Conservation (phyloP, 306 rosid species). For the Cicer bijugum region DNA sequence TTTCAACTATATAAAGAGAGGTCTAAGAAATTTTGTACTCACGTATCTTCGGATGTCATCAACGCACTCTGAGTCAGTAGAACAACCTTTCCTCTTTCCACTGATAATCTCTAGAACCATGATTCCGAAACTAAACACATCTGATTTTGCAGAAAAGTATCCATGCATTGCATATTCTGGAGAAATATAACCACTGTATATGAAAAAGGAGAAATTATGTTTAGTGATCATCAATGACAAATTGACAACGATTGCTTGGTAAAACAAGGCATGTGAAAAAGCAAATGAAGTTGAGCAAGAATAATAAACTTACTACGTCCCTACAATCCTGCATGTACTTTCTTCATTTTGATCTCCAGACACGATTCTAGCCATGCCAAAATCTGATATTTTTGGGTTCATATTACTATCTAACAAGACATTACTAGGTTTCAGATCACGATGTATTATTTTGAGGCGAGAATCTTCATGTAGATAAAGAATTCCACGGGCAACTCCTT, state of each 20-base stretch:
- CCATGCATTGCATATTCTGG: slow-evolving; percentile 54
- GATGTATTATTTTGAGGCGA: slow-evolving; percentile 52
- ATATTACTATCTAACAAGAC: slow-evolving; percentile 45
- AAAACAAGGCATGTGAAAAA: neutral
- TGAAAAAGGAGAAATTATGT: neutral
- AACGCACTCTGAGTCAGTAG: slow-evolving; percentile 23
- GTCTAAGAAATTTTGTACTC: slow-evolving; percentile 13
- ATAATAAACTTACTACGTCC: slow-evolving; percentile 49
- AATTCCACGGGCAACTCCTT: slow-evolving; percentile 47
- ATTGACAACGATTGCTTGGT: neutral
- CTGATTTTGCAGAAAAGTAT: slow-evolving; percentile 48
- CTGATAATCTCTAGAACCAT: slow-evolving; percentile 49
- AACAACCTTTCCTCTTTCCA: slow-evolving; percentile 44
- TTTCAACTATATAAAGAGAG: neutral
- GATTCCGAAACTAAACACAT: slow-evolving; percentile 50
- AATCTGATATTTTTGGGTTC: slow-evolving; percentile 56
- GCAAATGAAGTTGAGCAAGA: neutral
- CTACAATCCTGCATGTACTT: slow-evolving; percentile 45
- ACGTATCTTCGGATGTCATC: slow-evolving; percentile 47
- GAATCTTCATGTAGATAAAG: slow-evolving; percentile 54
- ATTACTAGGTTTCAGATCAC: slow-evolving; percentile 55
- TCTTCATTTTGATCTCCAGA: slow-evolving; percentile 36
- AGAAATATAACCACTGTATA: slow-evolving; percentile 51
- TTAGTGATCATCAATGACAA: neutral
- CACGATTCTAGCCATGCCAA: slow-evolving; percentile 53